Evolutionary conservation across 228 moss, liverwort and hornwort genomes (phyloP).

Genomic region (Sphagnum magellanicum): DNA sequence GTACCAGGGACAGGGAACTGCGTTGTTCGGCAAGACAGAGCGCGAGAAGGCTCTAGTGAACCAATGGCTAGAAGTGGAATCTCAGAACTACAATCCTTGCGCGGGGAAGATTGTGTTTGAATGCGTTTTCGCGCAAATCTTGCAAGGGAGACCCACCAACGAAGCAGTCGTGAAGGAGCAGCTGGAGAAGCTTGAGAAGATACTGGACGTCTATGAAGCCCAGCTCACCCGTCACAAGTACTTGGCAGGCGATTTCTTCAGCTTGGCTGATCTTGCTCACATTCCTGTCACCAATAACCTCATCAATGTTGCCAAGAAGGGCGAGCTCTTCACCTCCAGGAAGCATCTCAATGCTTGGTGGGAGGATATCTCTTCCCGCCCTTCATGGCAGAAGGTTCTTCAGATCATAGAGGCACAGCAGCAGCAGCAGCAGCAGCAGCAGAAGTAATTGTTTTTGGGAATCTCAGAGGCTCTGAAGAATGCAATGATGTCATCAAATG

Average conservation of each 20-base stretch:
- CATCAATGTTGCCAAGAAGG: constrained; percentile 1
- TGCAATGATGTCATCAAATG: too few relatives aligned
- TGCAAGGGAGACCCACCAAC: not conserved
- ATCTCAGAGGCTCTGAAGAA: too few relatives aligned
- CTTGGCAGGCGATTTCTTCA: constrained; percentile 11
- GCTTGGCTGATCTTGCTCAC: constrained; percentile 9
- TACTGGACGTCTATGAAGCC: constrained; percentile 11
- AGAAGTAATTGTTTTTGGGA: too few relatives aligned
- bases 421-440: too few relatives aligned
- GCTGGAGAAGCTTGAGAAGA: constrained; percentile 5
- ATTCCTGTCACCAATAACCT: constrained; percentile 3
- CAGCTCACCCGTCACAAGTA: constrained; percentile 8
- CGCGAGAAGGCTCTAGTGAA: constrained; percentile 8
- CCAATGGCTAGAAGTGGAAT: constrained; percentile 10
- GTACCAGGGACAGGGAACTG: constrained; percentile 5
- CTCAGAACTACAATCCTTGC: not conserved
- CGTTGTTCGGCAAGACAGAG: constrained; percentile 4
- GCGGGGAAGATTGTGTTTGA: not conserved
- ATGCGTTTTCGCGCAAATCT: not conserved
- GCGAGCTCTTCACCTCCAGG: not conserved
- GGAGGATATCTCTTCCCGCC: constrained; percentile 17
- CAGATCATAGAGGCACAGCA: too few relatives aligned
- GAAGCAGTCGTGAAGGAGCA: constrained; percentile 1
- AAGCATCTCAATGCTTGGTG: constrained; percentile 31
- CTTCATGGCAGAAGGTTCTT: constrained; percentile 32